Base-by-base conservation (phyloP, 2,329 filamentous ascomycete genomes). In the Cercospora sesami region DNA sequence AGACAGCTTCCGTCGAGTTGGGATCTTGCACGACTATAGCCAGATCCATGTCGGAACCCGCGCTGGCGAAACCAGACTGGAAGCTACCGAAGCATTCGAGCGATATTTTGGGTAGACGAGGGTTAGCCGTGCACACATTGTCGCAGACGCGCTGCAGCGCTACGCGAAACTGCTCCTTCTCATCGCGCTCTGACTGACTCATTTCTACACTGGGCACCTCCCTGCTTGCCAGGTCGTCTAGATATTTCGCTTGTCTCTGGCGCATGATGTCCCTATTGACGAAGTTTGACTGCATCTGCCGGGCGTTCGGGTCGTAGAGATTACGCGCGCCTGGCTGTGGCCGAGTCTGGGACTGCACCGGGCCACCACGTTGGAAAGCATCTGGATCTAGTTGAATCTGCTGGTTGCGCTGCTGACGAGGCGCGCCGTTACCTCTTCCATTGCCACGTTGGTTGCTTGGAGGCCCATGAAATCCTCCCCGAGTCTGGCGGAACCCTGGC, bases 31-130 rank as follows among this genome's bases (percentile, higher is more conserved):
- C 90, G 5, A 95, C 82, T 36, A 96, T 85, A 8, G 90, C 91
- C 31, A 97, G 86, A 78, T 97, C 94, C 90, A 97, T 93, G 75
- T 97, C 93, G 1, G 93, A 94, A n/a, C 89, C 88, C 74, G 91
- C 91, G 10, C 91, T 93, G 3, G 92, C 94, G 79, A 96, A 96
- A 0, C 93, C 93, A 12, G 93, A 94, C 21, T 87, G 87, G 58
- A 96, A 83, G 77, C 93, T 96, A 5, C 93, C 93, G 76, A 95
- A 96, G 74, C 90, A 92, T 73, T 88, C 88, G 14, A 96, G 82
- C 63, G n/a, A 94, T 85, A 62, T 86, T 86, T 9, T 81, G 76
- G 26, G 84, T 3, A 78, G 75, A 5, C 78, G 74, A 57, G 81
- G 77, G 8, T 85, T 80, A 8, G 81, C 77, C 5, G 80, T 76